phyloP scores from a whole-genome alignment of 2,329 filamentous ascomycete genomes.

The Myriosclerotinia curreyana region DNA sequence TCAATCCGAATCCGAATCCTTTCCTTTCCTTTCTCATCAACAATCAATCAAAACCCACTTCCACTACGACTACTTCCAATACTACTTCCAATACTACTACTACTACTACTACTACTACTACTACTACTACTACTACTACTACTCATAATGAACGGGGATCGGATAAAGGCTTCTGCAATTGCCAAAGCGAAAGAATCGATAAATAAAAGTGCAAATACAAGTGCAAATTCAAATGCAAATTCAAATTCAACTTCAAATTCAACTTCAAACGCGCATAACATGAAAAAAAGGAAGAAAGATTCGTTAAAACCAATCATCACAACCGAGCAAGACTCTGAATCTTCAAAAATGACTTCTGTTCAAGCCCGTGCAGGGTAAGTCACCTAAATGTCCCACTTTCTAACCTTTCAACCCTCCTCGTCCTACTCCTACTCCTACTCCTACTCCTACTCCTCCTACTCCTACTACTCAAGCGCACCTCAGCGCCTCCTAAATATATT shows the following conservation, averaged over 20 bases:
- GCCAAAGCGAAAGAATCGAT: constrained; percentile 59
- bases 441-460: no score
- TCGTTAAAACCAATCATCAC: constrained; percentile 60
- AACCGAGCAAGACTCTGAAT: constrained; percentile 44
- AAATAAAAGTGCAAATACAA: constrained; percentile 40
- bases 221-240: no score
- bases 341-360: constrained; percentile 35
- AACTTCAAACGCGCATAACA: constrained; percentile 42
- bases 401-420: constrained; percentile 21
- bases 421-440: constrained; percentile 1
- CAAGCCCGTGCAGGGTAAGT: constrained; percentile 40
- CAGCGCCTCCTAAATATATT: constrained; percentile 31
- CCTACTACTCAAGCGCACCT: background rate
- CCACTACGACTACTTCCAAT: background rate
- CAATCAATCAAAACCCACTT: no score
- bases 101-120: background rate
- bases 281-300: constrained; percentile 57
- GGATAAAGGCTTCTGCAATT: constrained; percentile 46
- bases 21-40: background rate
- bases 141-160: constrained; percentile 37
- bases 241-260: no score
- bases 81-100: background rate
- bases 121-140: background rate
- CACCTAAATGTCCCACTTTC: constrained; percentile 22
- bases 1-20: background rate